These are phyloP conservation scores for Aspergillus pseudonomiae DNA, from an alignment of 2,329 filamentous ascomycete species.

Conservation along the genomic window DNA sequence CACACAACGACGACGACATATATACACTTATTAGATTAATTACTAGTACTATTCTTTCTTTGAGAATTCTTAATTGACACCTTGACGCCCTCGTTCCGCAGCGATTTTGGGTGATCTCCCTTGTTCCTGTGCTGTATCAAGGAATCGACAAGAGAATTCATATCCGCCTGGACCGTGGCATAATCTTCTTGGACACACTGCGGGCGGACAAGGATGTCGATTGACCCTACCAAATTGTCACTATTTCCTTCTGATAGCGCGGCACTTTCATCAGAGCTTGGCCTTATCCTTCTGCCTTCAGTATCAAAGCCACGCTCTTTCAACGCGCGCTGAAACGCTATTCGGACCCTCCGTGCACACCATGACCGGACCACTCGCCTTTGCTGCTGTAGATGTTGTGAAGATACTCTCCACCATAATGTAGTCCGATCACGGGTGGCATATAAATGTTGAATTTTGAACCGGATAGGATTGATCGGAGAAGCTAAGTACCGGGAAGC, in stretches of 20 bases:
- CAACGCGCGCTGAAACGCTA: constrained; percentile 51
- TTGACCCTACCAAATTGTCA: constrained; percentile 38
- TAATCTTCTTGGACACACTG: constrained; percentile 16
- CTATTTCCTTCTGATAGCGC: constrained; percentile 12
- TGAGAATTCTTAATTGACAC: not conserved
- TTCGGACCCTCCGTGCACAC: constrained; percentile 46
- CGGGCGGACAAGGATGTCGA: constrained; percentile 33
- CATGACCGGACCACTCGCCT: constrained; percentile 54
- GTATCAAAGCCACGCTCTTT: constrained; percentile 49
- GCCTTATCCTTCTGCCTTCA: constrained; percentile 29
- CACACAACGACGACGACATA: not conserved
- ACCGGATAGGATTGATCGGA: constrained; percentile 38
- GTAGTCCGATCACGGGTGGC: constrained; percentile 42
- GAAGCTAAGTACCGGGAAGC: constrained; percentile 34
- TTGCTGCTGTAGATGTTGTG: constrained; percentile 28
- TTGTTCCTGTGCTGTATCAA: constrained; percentile 15
- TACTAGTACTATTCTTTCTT: not conserved
- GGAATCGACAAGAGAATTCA: constrained; percentile 17
- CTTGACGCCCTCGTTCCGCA: not conserved
- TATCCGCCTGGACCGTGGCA: constrained; percentile 20
- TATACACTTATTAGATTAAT: not conserved
- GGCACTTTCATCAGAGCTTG: constrained; percentile 2
- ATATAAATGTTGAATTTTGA: constrained; percentile 42
- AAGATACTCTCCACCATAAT: constrained; percentile 53
- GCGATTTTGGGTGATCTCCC: not conserved